Base-by-base conservation (phyloP, 2,329 filamentous ascomycete species). In the Curvularia hawaiiensis region DNA sequence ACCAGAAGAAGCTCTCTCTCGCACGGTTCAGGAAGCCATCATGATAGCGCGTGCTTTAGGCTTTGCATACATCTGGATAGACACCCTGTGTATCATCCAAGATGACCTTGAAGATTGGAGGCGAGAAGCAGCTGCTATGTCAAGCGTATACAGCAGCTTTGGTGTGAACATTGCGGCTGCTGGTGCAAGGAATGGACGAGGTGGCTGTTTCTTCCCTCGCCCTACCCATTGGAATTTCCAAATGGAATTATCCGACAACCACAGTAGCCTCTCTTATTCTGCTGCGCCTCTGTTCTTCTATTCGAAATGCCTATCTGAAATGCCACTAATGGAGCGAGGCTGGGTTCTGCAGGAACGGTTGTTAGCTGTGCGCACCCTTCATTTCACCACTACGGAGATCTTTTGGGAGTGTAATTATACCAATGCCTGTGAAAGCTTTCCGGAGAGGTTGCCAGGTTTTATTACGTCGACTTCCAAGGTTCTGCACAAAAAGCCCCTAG, bases 21-120 rank as follows among this genome's bases (percentile, higher is more conserved):
- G 26, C 2, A 52, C 40, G 2, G 18, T 52, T 1, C 22, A 5
- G 1, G 50, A 52, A 3, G 50, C 41, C 3, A 46, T 52, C 11
- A 26, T 33, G 22, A n/a, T 52, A 22, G 18, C 50, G 9, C 40
- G 31, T 8, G 5, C 7, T 4, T 16, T 46, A 2, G 24, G 24
- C 1, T 38, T 46, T 22, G 40, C 5, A 12, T 46, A 52, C 31
- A 26, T 39, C 1, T 52, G 50, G 41, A 38, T 46, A 8, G 50
- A 46, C 1, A 44, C 50, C n/a, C 31, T 52, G 8, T 52, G 50
- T 18, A 39, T 46, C 7, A 16, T 52, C 1, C 50, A 52, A 46
- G 31, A 39, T 14, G 5, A 46, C 5, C 1, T 4, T 11, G 31
- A 39, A 2, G 41, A 46, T 3, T 46, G 50, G 41, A 28, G 16